Evolutionary conservation across 1,139 yeast genomes (phyloP).

Genomic region (Magnusiomyces ingens): DNA sequence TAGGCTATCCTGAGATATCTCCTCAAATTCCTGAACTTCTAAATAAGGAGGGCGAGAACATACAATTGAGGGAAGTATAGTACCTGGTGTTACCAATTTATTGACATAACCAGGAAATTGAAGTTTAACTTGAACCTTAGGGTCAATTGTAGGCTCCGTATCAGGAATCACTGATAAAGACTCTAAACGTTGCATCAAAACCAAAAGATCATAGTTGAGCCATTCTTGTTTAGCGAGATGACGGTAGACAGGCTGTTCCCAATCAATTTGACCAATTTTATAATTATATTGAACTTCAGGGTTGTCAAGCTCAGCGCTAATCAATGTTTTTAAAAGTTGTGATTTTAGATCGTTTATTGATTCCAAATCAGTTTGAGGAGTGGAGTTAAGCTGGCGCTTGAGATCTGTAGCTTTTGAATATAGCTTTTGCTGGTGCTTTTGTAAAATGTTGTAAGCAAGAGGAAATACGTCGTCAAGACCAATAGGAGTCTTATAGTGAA

Average conservation of each 20-base stretch:
- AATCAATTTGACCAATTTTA: constrained; percentile 48
- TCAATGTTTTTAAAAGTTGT: constrained; percentile 28
- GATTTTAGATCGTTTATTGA: constrained; percentile 10
- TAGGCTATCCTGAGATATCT: constrained; percentile 38
- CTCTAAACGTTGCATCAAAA: constrained; percentile 85
- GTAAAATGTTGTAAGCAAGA: constrained; percentile 55
- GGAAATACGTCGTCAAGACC: constrained; percentile 69
- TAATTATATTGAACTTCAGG: constrained; percentile 79
- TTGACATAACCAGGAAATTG: constrained; percentile 65
- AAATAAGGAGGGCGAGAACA: constrained; percentile 70
- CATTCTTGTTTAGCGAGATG: constrained; percentile 61
- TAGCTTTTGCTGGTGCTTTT: constrained; percentile 37
- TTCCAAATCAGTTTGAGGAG: constrained; percentile 11
- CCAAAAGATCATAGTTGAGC: constrained; percentile 60
- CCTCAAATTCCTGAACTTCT: constrained; percentile 65
- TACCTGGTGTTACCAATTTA: constrained; percentile 76
- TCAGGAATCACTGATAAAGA: constrained; percentile 84
- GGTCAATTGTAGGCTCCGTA: constrained; percentile 84
- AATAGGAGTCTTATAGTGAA: constrained; percentile 57
- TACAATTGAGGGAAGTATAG: constrained; percentile 61
- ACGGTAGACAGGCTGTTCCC: constrained; percentile 73
- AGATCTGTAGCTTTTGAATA: constrained; percentile 30
- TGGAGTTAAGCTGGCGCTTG: constrained; percentile 18
- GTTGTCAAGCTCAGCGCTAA: constrained; percentile 58
- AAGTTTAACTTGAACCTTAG: constrained; percentile 66